A percentile compares a stretch with the other conserved stretches of the same genome.
These are phyloP conservation scores for Kalmusia sp. DNA, from an alignment of 2,329 filamentous ascomycete genomes.

Conservation along the genomic window DNA sequence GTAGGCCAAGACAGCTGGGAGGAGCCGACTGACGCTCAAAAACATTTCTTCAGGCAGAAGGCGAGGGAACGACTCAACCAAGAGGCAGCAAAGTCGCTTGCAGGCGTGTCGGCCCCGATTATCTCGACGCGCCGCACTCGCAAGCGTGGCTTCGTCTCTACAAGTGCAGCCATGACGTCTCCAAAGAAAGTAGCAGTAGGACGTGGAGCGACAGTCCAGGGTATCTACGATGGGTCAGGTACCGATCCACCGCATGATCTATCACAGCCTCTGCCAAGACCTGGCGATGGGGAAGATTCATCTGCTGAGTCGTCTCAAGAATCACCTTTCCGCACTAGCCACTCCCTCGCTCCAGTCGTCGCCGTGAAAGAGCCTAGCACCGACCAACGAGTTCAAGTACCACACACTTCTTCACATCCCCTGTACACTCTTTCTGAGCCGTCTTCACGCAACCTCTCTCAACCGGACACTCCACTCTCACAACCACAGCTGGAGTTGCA, in stretches of 20 bases:
- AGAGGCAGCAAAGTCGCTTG: slow-evolving; percentile 30
- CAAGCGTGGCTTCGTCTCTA: slow-evolving; percentile 20
- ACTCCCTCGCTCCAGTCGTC: background rate
- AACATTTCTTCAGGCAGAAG: slow-evolving; percentile 27
- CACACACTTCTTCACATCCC: slow-evolving; percentile 47
- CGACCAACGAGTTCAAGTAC: slow-evolving; percentile 40
- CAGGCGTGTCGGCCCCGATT: slow-evolving; percentile 36
- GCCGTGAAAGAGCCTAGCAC: slow-evolving; percentile 1
- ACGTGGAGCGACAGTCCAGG: too few relatives aligned
- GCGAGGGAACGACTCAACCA: slow-evolving; percentile 29
- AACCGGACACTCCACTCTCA: slow-evolving; percentile 24
- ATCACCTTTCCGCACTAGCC: slow-evolving; percentile 16
- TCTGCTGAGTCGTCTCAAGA: slow-evolving; percentile 43
- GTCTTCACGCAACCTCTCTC: slow-evolving; percentile 24
- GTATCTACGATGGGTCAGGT: slow-evolving; percentile 30
- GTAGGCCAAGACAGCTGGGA: slow-evolving; percentile 39
- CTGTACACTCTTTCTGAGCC: slow-evolving; percentile 31
- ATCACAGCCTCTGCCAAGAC: slow-evolving; percentile 18
- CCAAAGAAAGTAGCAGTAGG: too few relatives aligned
- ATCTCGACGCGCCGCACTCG: slow-evolving; percentile 18
- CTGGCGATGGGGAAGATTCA: slow-evolving; percentile 29
- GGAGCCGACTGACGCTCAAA: slow-evolving; percentile 26
- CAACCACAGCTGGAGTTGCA: slow-evolving; percentile 30
- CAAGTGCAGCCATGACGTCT: slow-evolving; percentile 31
- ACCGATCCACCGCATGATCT: slow-evolving; percentile 30